phyloP scores from a whole-genome alignment of 441 rosid species.

The Populus trichocarpa region DNA sequence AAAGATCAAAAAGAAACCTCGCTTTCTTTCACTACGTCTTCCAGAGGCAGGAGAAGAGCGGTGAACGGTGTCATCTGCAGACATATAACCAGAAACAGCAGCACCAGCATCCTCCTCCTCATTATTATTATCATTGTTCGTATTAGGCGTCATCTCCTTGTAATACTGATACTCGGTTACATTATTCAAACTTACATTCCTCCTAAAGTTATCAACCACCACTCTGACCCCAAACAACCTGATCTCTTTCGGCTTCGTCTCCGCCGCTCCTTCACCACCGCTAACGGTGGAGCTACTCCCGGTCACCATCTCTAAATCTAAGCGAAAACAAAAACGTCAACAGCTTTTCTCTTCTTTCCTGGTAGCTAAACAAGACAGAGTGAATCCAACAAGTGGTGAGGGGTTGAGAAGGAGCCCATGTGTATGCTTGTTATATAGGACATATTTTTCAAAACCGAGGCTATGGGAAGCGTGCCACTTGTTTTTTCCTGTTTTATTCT shows the following conservation, averaged over 20 bases:
- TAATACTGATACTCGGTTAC: slow-evolving; percentile 79
- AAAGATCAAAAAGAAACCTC: slow-evolving; percentile 53
- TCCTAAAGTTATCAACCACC: slow-evolving; percentile 89
- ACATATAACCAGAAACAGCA: slow-evolving; percentile 57
- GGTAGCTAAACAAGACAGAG: neutral
- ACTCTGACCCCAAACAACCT: slow-evolving; percentile 90
- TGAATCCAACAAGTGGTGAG: neutral
- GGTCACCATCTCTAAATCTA: slow-evolving; percentile 5
- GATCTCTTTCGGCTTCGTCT: slow-evolving; percentile 44
- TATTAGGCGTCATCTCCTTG: slow-evolving; percentile 8
- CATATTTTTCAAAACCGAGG: neutral
- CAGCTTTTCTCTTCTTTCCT: neutral
- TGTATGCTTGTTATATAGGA: neutral
- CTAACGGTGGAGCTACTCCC: slow-evolving; percentile 22
- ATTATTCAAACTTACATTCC: slow-evolving; percentile 86
- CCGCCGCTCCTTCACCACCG: slow-evolving; percentile 10
- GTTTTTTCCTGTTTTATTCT: neutral
- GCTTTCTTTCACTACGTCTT: slow-evolving; percentile 70
- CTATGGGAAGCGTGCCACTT: neutral
- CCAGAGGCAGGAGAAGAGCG: slow-evolving; percentile 35
- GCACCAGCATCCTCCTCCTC: slow-evolving; percentile 34
- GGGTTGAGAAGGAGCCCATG: neutral
- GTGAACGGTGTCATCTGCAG: slow-evolving; percentile 77
- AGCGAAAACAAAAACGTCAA: neutral
- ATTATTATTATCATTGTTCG: slow-evolving; percentile 7